Percentiles rank a stretch among this genome's conserved stretches.
phyloP scores from a whole-genome alignment of 768 basidiomycete species.

The Boletus rubescentipes region DNA sequence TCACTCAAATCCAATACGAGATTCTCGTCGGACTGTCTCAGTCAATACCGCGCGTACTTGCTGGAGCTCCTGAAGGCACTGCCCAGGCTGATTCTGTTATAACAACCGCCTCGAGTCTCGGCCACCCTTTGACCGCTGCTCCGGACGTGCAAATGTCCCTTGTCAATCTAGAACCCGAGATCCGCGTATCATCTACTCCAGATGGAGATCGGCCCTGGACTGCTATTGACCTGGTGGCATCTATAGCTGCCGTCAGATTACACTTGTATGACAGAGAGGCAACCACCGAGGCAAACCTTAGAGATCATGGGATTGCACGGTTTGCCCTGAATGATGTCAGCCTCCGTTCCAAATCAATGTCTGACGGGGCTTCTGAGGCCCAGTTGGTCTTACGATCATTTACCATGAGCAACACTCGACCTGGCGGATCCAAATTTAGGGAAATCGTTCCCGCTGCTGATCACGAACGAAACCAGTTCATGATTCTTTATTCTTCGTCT shows the following conservation, averaged over 20 bases:
- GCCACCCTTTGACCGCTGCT: background rate
- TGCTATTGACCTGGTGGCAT: slow-evolving; percentile 70
- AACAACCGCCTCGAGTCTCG: slow-evolving; percentile 14
- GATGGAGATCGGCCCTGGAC: slow-evolving; percentile 49
- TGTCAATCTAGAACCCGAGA: slow-evolving; percentile 52
- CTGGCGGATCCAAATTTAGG: slow-evolving; percentile 80
- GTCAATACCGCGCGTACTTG: slow-evolving; percentile 68
- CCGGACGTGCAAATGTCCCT: slow-evolving; percentile 2
- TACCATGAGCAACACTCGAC: slow-evolving; percentile 85
- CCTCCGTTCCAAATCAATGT: slow-evolving; percentile 77
- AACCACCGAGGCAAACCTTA: slow-evolving; percentile 52
- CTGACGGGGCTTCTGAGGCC: slow-evolving; percentile 81
- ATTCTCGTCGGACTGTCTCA: slow-evolving; percentile 63
- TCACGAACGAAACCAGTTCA: slow-evolving; percentile 88
- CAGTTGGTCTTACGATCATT: slow-evolving; percentile 89
- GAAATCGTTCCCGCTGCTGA: slow-evolving; percentile 93
- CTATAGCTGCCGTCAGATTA: slow-evolving; percentile 69
- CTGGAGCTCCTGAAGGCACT: slow-evolving; percentile 44
- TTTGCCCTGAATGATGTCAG: slow-evolving; percentile 81
- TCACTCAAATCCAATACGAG: slow-evolving; percentile 83
- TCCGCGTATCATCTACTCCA: slow-evolving; percentile 35
- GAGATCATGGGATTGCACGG: slow-evolving; percentile 78
- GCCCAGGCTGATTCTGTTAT: slow-evolving; percentile 30
- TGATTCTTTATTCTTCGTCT: slow-evolving; percentile 83
- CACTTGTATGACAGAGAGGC: slow-evolving; percentile 81